Evolutionary conservation across 139 green algal genomes (phyloP), one percentile per base, ranked within the genome.

Genomic region (Chlamydomonas sp.): DNA sequence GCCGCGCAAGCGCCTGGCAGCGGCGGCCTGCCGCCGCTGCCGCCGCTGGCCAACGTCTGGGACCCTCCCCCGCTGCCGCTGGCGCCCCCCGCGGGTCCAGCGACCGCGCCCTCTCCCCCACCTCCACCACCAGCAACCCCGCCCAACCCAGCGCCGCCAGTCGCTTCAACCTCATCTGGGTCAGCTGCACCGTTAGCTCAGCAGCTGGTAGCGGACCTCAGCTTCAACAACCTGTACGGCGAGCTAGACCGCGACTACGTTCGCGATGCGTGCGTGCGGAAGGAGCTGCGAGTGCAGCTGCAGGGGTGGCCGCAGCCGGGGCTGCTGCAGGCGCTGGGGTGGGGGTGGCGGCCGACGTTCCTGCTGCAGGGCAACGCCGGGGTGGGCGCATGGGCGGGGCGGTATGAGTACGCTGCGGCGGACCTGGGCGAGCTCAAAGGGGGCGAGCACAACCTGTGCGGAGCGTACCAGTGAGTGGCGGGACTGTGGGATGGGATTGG

Each of bases 401-500:
- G 18, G 17, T 91, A 92, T 62, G 5, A 61, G 3, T 86, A 77
- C 1, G 84, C 83, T 0, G 62, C 15, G 59, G 64, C 73, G 18
- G 75, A 83, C 8, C 16, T 67, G 0, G 63, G 49, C 12, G 62
- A 9, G 4, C 12, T 69, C 10, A 2, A 63, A 9, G 84, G 83
- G 17, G 68, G 77, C 57, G 17, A 20, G 7, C 49, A 49, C 66
- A 91, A 91, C 84, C 76, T 93, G 83, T 93, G 90, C 86, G 90
- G 85, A n/a, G 63, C 74, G 17, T 85, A 87, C 72, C 4, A 74
- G 85, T 92, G 80, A 86, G 89, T 90, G 17, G 0, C 63, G 59
- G 57, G 3, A 64, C 16, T 2, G 2, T 4, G 76, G 57, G 15
- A 80, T 2, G 76, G 59, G 59, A 5, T 14, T 49, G 74, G 49